phyloP scores from a whole-genome alignment of 75 land plant species.

The Isoetes taiwanensis region DNA sequence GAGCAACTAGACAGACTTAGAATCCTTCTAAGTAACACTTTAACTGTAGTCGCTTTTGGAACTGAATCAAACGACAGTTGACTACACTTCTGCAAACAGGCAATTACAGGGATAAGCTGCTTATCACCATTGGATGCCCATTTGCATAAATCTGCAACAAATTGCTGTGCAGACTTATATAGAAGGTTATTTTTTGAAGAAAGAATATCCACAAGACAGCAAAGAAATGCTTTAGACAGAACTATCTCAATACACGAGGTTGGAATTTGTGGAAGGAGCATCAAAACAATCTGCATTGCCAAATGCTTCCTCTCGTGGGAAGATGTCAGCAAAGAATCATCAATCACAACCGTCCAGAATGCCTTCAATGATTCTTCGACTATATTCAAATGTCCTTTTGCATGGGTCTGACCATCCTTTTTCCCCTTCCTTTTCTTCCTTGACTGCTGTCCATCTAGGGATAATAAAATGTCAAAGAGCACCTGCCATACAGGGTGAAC shows the following conservation, averaged over 20 bases:
- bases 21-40: constrained; percentile 47
- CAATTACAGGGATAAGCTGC: constrained; percentile 37
- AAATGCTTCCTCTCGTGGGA: constrained; percentile 92
- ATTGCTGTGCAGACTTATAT: constrained; percentile 53
- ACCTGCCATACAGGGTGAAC: constrained; percentile 78
- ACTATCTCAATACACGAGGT: constrained; percentile 34
- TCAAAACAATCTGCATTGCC: constrained; percentile 61
- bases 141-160: constrained; percentile 37
- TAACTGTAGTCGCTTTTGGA: constrained; percentile 46
- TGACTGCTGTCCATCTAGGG: no score
- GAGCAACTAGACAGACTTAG: no score
- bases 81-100: constrained; percentile 56
- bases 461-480: constrained; percentile 45
- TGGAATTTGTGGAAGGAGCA: constrained; percentile 59
- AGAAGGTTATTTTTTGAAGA: constrained; percentile 58
- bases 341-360: constrained; percentile 65
- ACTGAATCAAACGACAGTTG: constrained; percentile 66
- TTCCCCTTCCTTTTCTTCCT: no score
- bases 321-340: constrained; percentile 58
- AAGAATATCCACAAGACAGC: constrained; percentile 69
- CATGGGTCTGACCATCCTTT: constrained; percentile 23
- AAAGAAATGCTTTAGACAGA: constrained; percentile 53
- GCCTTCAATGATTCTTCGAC: no score
- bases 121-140: constrained; percentile 45
- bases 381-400: constrained; percentile 2